Evolutionary conservation across 768 basidiomycete genomes (phyloP).

Genomic region (Pisolithus sp.): DNA sequence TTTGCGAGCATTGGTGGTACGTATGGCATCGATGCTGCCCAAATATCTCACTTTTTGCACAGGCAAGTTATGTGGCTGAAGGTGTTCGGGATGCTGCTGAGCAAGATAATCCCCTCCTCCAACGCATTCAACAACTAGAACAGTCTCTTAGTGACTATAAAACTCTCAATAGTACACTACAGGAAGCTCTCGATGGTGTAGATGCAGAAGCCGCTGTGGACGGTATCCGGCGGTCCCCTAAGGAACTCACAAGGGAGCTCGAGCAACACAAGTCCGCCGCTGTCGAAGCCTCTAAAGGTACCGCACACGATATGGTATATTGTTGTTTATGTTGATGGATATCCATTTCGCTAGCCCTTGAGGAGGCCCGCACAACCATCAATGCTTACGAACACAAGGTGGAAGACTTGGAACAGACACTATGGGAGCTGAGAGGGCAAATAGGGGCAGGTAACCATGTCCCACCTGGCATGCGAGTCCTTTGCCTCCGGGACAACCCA

Average conservation of each 20-base stretch:
- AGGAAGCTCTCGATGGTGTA: constrained; percentile 42
- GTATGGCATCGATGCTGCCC: constrained; percentile 17
- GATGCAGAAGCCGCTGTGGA: constrained; percentile 27
- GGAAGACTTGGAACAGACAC: constrained; percentile 67
- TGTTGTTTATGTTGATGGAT: neutral
- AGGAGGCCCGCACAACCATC: constrained; percentile 30
- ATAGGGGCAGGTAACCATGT: constrained; percentile 71
- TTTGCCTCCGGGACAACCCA: constrained; percentile 73
- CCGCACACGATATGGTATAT: neutral
- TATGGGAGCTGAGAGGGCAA: constrained; percentile 73
- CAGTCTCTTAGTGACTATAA: constrained; percentile 52
- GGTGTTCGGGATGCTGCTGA: constrained; percentile 26
- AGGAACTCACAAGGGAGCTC: constrained; percentile 36
- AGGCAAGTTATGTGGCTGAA: constrained; percentile 64
- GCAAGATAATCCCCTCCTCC: constrained; percentile 28
- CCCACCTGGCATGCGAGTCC: constrained; percentile 61
- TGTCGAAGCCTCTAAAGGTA: constrained; percentile 38
- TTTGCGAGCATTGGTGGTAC: constrained; percentile 58
- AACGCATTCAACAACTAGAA: constrained; percentile 51
- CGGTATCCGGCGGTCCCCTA: constrained; percentile 20
- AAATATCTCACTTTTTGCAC: neutral
- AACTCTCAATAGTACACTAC: constrained; percentile 37
- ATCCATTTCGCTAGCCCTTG: constrained; percentile 33
- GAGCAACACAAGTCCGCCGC: constrained; percentile 33
- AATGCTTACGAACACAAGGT: constrained; percentile 45